Conservation (phyloP, 371 early-diverging fungal species). For the Mortierella sp. region DNA sequence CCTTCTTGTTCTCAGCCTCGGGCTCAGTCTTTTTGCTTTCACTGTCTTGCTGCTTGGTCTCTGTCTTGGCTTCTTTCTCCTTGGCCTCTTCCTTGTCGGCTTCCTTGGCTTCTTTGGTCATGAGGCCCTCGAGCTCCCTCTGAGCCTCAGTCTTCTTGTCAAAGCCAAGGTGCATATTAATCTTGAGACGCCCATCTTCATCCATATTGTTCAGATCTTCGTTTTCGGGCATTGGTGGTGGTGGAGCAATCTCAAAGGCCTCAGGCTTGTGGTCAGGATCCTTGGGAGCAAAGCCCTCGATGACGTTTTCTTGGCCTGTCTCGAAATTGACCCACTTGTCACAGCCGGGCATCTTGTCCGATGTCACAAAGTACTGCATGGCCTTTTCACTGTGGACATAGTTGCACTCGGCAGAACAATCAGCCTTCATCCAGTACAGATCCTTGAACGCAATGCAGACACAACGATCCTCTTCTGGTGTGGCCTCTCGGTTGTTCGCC, state of each 20-base stretch:
- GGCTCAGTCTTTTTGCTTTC: not conserved
- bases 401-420: conserved; percentile 43
- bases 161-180: not conserved
- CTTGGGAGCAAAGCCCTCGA: conserved; percentile 27
- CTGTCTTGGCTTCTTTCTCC: not conserved
- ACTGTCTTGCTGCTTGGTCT: not conserved
- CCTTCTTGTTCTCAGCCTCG: conserved; percentile 11
- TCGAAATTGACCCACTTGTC: conserved; percentile 49
- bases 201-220: conserved; percentile 3
- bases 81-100: conserved; percentile 7
- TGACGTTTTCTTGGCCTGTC: conserved; percentile 21
- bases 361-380: conserved; percentile 37
- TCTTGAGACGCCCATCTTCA: conserved; percentile 11
- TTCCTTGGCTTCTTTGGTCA: conserved; percentile 4
- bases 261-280: conserved; percentile 27
- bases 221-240: conserved; percentile 16
- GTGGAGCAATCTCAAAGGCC: conserved; percentile 22
- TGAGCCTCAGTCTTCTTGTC: conserved; percentile 4
- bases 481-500: conserved; percentile 36
- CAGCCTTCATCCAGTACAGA: conserved; percentile 52
- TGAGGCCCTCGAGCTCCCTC: conserved; percentile 7
- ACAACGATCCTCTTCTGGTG: conserved; percentile 29
- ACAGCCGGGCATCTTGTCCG: conserved; percentile 43
- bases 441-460: conserved; percentile 46
- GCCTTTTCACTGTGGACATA: conserved; percentile 23